These are phyloP conservation scores for Colletotrichum cereale DNA, from an alignment of 2,329 filamentous ascomycete species.

Conservation along the genomic window DNA sequence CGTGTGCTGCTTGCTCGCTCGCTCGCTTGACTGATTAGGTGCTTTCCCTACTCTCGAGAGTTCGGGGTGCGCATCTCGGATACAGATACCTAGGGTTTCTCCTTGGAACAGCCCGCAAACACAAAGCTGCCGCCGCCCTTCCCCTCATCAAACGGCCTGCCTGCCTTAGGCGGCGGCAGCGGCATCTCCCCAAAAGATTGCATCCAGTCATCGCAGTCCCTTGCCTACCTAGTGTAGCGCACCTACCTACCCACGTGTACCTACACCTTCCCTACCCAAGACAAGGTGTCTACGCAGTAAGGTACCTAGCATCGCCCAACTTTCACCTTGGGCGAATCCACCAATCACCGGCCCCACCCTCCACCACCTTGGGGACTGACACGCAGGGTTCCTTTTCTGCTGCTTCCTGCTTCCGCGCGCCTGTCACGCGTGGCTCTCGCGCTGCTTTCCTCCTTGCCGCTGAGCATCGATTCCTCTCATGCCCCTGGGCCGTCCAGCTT, in stretches of 20 bases:
- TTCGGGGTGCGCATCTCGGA: slow-evolving; percentile 8
- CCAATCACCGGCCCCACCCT: slow-evolving; percentile 20
- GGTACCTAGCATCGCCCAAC: slow-evolving; percentile 8
- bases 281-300: no score
- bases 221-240: not conserved
- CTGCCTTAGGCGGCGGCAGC: not conserved
- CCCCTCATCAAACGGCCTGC: slow-evolving; percentile 4
- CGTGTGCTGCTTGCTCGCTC: no score
- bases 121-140: not conserved
- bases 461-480: not conserved
- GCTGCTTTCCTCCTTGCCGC: not conserved
- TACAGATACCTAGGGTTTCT: slow-evolving; percentile 21
- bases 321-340: not conserved
- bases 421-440: slow-evolving; percentile 23
- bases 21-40: not conserved
- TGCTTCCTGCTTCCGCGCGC: slow-evolving; percentile 24
- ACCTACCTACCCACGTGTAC: no score
- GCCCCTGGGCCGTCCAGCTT: not conserved
- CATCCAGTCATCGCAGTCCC: slow-evolving; percentile 16
- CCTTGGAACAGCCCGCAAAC: slow-evolving; percentile 23
- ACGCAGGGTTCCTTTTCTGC: not conserved
- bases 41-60: not conserved
- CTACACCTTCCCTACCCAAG: no score
- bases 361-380: not conserved
- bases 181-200: slow-evolving; percentile 29